These are phyloP conservation scores for Alisma plantagoaquatica DNA, from an alignment of 106 monocot species.

Conservation along the genomic window DNA sequence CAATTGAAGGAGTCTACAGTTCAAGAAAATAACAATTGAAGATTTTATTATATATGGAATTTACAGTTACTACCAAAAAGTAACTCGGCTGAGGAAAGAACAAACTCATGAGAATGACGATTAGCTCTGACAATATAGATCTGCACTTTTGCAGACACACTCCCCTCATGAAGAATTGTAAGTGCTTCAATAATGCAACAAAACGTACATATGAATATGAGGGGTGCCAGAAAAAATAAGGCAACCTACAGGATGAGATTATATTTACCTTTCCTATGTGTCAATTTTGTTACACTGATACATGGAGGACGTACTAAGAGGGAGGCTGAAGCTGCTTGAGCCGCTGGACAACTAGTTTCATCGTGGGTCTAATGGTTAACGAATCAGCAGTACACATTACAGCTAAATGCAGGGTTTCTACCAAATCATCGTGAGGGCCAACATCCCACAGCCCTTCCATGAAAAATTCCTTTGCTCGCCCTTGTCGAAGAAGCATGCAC, in stretches of 20 bases:
- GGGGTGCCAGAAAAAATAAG: background rate
- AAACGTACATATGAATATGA: background rate
- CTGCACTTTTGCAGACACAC: background rate
- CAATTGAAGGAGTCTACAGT: too few relatives aligned
- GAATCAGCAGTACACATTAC: conserved; percentile 27
- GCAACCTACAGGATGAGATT: too few relatives aligned
- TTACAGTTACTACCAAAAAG: too few relatives aligned
- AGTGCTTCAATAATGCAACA: background rate
- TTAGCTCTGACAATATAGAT: background rate
- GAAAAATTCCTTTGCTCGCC: conserved; percentile 24
- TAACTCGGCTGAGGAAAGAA: too few relatives aligned
- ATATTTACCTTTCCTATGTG: too few relatives aligned
- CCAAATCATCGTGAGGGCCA: conserved; percentile 27
- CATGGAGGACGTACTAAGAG: too few relatives aligned
- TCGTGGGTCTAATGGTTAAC: too few relatives aligned
- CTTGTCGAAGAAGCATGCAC: conserved; percentile 21
- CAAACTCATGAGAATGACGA: background rate
- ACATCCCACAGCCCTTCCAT: conserved; percentile 27
- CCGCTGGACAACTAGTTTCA: conserved; percentile 27
- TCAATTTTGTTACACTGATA: too few relatives aligned
- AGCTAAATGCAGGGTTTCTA: conserved; percentile 19
- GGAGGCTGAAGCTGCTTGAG: conserved; percentile 23
- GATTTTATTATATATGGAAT: too few relatives aligned
- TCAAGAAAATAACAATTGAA: too few relatives aligned
- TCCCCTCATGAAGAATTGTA: background rate